Base-by-base conservation (phyloP, 2,329 filamentous ascomycete genomes). In the Dichotomopilus funicola region DNA sequence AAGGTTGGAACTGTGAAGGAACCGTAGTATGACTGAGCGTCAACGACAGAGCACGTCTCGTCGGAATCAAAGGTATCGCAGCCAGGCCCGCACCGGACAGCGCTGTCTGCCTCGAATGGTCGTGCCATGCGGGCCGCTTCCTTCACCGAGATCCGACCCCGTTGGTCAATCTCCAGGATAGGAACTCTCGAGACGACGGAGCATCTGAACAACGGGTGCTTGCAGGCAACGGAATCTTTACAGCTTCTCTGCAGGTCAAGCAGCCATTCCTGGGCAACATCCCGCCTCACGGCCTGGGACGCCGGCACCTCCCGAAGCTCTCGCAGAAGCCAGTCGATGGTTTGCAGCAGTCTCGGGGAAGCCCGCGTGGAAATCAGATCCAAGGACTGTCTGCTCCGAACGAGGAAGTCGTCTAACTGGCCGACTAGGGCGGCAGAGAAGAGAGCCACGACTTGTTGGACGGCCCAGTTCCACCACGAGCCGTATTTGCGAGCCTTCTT, bases 381-480 rank as follows among this genome's bases (percentile, higher is more conserved):
- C 35, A 49, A 5, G 11, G 47, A 49, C 47, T 38, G 47, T 11
- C 34, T 19, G 8, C 27, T 31, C 36, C 33, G 35, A 10, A 35
- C 47, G 35, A 36, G 33, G 36, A 49, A 49, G 33, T 49, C 34
- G 12, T 38, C 47, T 12, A 35, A n/a, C 36, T 40, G 33, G 35
- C 47, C 47, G 36, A 49, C 47, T 4, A 49, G 47, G 47, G 47
- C 47, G 7, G 36, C 13, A 4, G 47, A 49, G 31, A 56, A 45
- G 19, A 55, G 53, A 5, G 13, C 12, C 35, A 51, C 34, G n/a
- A 55, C 40, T 6, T 55, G 47, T 9, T 51, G 35, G 19, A 42
- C 34, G 6, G 44, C 49, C 54, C 49, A 52, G 54, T 56, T 56
- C 54, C 54, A 56, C 33, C 27, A 56, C 19, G 49, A 56, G 34